Percentiles rank a stretch among this genome's conserved stretches.
Conservation (phyloP, 352 stramenopile species). For the Globisporangium abappressorium region DNA sequence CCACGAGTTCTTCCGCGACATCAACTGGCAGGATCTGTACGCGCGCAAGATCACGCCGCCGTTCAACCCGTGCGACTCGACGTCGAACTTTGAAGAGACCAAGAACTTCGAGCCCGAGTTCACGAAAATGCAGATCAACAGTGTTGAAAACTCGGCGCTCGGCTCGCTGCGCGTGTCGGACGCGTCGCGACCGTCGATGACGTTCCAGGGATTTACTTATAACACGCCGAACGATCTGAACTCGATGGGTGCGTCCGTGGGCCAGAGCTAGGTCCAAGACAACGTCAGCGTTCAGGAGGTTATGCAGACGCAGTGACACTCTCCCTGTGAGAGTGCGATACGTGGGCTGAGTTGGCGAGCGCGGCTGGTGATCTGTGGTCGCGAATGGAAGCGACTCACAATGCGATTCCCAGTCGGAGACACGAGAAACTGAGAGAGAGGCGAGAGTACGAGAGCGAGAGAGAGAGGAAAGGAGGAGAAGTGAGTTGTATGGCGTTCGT, state of each 20-base stretch:
- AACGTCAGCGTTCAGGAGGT: not conserved
- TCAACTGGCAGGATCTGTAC: conserved; percentile 84
- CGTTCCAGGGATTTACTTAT: conserved; percentile 89
- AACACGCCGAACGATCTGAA: conserved; percentile 85
- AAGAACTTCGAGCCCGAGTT: conserved; percentile 91
- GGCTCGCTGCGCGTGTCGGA: conserved; percentile 67
- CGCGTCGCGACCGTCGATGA: conserved; percentile 80
- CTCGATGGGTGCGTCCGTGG: conserved; percentile 68
- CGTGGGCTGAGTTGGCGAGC: too few relatives aligned
- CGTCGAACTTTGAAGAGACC: conserved; percentile 63
- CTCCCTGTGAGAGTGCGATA: too few relatives aligned
- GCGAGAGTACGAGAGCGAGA: not conserved
- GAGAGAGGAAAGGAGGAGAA: conserved; percentile 2
- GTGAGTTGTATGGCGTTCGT: conserved; percentile 14
- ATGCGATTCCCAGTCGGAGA: not conserved
- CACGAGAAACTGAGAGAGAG: not conserved
- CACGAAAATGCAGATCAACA: conserved; percentile 89
- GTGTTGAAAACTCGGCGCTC: conserved; percentile 69
- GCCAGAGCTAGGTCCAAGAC: conserved; percentile 37
- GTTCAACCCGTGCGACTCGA: conserved; percentile 80
- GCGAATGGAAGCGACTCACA: not conserved
- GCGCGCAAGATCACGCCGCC: conserved; percentile 79
- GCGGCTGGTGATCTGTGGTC: not conserved
- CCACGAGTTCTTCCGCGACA: conserved; percentile 79
- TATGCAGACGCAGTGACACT: too few relatives aligned